Base-by-base conservation (phyloP, 345 rosid species). In the Brassica juncea region DNA sequence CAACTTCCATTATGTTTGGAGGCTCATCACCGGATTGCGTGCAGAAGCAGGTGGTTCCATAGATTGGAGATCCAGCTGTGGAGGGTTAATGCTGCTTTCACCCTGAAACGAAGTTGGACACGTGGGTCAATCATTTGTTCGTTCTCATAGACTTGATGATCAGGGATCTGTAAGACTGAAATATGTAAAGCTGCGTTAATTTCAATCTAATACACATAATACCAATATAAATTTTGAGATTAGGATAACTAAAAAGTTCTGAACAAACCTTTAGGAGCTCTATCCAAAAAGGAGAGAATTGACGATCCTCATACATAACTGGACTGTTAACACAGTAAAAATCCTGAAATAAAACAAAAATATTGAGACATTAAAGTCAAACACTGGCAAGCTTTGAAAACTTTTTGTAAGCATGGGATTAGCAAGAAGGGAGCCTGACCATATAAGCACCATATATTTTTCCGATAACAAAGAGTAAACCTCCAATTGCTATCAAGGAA, bases 381-480 rank as follows among this genome's bases (percentile, higher is more conserved):
- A 30, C 32, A 30, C 4, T 2, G 32, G 32, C 32, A 55, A 2
- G 8, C 3, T 44, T 44, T 5, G 8, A 35, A 35, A 5, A 6
- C 47, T 35, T 15, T 14, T n/a, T 44, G 21, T 31, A 34, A 44
- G 39, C 16, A 66, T 25, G 57, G 0, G 61, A 71, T 27, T 49
- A 79, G 14, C 15, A 71, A 77, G 74, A 30, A 44, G 28, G 78
- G 76, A 83, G 62, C 31, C 91, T 82, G 55, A 93, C 94, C 91
- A 93, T 81, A 76, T 82, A 86, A 61, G 97, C 97, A 77, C 97
- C 97, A 9, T 88, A 69, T 31, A 85, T 66, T 78, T 82, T 87
- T 73, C 95, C 97, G 28, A 94, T 86, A 27, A 94, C 89, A 75
- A 94, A 92, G 34, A 92, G 85, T 73, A 89, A 78, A 76, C 94